phyloP scores from a whole-genome alignment of 108 stramenopile genomes.

The Cylindrotheca closterium region DNA sequence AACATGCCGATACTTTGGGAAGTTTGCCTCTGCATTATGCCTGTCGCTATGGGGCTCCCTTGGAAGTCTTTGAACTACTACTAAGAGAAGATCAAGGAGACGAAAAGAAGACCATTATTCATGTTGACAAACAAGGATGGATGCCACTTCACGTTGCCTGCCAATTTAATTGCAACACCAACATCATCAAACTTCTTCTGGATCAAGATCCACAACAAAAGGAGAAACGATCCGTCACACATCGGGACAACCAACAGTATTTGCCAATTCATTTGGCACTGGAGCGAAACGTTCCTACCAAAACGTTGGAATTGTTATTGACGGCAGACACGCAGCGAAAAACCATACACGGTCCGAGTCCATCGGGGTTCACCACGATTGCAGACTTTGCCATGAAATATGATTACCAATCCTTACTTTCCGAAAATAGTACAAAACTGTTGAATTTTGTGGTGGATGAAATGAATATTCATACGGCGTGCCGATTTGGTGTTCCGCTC shows the following conservation, averaged over 20 bases:
- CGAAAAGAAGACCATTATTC: neutral
- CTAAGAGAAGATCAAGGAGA: neutral
- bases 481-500: neutral
- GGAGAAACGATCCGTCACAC: neutral
- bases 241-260: neutral
- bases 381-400: neutral
- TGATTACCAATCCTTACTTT: neutral
- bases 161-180: neutral
- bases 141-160: neutral
- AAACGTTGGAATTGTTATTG: neutral
- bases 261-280: neutral
- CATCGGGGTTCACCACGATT: neutral
- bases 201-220: neutral
- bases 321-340: neutral
- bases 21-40: neutral
- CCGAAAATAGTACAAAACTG: neutral
- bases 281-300: neutral
- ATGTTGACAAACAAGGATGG: neutral
- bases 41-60: neutral
- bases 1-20: neutral
- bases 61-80: neutral
- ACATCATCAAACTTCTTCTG: neutral
- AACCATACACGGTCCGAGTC: neutral
- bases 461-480: neutral
- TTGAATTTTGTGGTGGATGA: neutral